Base-by-base conservation (phyloP, 257 asterid species). In the Scutellaria galericulata region DNA sequence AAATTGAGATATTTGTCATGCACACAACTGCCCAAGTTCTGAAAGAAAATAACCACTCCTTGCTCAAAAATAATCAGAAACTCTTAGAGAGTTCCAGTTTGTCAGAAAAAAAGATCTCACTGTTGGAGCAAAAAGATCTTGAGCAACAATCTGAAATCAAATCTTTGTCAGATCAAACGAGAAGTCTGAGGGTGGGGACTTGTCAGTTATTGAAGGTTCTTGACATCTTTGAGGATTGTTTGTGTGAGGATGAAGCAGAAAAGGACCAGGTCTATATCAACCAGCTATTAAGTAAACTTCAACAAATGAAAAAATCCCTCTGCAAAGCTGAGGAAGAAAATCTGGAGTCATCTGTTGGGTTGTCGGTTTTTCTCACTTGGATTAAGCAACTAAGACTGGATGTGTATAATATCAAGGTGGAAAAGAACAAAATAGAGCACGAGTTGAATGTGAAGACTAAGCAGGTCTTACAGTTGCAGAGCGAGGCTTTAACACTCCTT, bases 1-100 rank as follows among this genome's bases (percentile, higher is more conserved):
- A 91, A 73, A 79, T 83, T 42, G 96, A 88, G 86, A 87, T 85
- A 61, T 83, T 86, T 72, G 80, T 90, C 64, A 67, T 95, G 41
- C 84, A 76, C 68, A 77, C 61, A 64, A 75, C 88, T 74, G 84
- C 86, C 58, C 78, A 67, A 64, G 92, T 85, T 66, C 75, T 92
- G 81, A 83, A 86, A 71, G 97, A 85, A 76, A 70, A 71, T 67
- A 83, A 82, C 40, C 47, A 56, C 77, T 80, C 78, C 61, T 52
- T 90, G 82, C 75, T 72, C 71, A 40, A 64, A 22, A 76, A 79
- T 78, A 79, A 87, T 77, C 84, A 82, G 72, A 76, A 83, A 24
- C 90, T 89, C 60, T 60, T 81, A 11, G 89, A 85, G 71, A 80
- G 77, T 53, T 79, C 84, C 20, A 48, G 68, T 73, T 75, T 81